Base-by-base conservation (phyloP, 2,329 filamentous ascomycete species). In the Trichoderma gracile region DNA sequence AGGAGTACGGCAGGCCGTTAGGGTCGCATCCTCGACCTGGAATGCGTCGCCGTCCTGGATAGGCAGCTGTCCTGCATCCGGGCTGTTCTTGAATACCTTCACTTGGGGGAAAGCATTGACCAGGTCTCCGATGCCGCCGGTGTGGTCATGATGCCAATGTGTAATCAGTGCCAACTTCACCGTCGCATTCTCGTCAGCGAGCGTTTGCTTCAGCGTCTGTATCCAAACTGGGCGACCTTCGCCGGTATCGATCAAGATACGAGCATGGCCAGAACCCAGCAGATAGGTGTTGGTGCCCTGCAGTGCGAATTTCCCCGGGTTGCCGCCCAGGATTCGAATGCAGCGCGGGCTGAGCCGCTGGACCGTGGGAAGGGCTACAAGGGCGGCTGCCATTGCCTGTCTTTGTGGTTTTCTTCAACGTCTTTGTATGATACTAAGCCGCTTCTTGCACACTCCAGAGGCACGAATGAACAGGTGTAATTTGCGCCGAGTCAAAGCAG, bases 271-370 rank as follows among this genome's bases (percentile, higher is more conserved):
- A 7, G 84, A 88, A 65, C 95, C 95, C 65, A 99, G 73, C 19
- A 99, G 84, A 76, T 99, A 99, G 40, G 95, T 99, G 76, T 99
- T 99, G 69, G 95, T 97, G 67, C 93, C 89, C 77, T 89, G 86
- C 12, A 89, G 78, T 5, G 85, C 84, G 72, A 88, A 88, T 81
- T 96, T 97, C 73, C 91, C 87, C 14, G 95, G 94, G 77, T 99
- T 99, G 9, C 91, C 92, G 65, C 90, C 95, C 19, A 98, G 81
- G 67, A 99, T 91, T 63, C 95, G 86, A 67, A 97, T 89, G 50
- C 93, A 90, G 15, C 85, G 81, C 21, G 90, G 84, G 73, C 91
- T 94, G 62, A 98, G 82, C 66, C 89, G 86, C 77, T 94, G 88
- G 57, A 96, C 85, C 66, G 89, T 86, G 5, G 88, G 87, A 15